Conservation (phyloP, 768 basidiomycete genomes). For the Dioszegia hungarica region DNA sequence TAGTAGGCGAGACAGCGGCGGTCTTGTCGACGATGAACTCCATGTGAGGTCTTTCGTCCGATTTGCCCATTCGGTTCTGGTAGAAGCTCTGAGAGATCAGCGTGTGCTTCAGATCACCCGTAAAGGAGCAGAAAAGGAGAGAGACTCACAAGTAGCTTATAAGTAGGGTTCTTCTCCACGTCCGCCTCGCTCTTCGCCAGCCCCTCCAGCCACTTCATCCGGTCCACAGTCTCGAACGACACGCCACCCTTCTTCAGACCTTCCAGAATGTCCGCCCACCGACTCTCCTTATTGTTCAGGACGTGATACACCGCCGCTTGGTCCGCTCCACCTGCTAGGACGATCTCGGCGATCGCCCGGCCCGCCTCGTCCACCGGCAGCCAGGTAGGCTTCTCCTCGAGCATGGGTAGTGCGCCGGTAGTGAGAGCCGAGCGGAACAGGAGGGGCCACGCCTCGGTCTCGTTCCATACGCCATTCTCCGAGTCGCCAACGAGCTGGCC, state of each 20-base stretch:
- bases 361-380: slow-evolving; percentile 58
- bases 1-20: slow-evolving; percentile 45
- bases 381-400: slow-evolving; percentile 53
- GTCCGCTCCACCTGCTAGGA: slow-evolving; percentile 17
- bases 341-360: slow-evolving; percentile 54
- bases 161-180: slow-evolving; percentile 51
- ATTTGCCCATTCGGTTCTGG: slow-evolving; percentile 42
- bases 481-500: slow-evolving; percentile 60
- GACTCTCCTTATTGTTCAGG: slow-evolving; percentile 47
- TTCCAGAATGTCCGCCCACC: slow-evolving; percentile 52
- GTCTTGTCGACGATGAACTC: slow-evolving; percentile 50
- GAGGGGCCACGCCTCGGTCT: slow-evolving; percentile 54
- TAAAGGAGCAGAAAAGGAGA: background rate
- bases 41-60: slow-evolving; percentile 48
- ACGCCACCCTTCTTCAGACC: slow-evolving; percentile 51
- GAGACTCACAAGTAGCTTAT: slow-evolving; percentile 51
- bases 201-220: slow-evolving; percentile 50
- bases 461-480: slow-evolving; percentile 55
- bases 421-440: slow-evolving; percentile 54
- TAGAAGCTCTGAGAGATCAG: slow-evolving; percentile 50
- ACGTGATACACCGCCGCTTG: slow-evolving; percentile 50
- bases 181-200: slow-evolving; percentile 50
- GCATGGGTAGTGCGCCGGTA: slow-evolving; percentile 39
- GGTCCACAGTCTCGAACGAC: slow-evolving; percentile 51
- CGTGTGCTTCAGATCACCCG: background rate